Conservation (phyloP, 164 flowering plant genomes). For the Cinnamomum chago region DNA sequence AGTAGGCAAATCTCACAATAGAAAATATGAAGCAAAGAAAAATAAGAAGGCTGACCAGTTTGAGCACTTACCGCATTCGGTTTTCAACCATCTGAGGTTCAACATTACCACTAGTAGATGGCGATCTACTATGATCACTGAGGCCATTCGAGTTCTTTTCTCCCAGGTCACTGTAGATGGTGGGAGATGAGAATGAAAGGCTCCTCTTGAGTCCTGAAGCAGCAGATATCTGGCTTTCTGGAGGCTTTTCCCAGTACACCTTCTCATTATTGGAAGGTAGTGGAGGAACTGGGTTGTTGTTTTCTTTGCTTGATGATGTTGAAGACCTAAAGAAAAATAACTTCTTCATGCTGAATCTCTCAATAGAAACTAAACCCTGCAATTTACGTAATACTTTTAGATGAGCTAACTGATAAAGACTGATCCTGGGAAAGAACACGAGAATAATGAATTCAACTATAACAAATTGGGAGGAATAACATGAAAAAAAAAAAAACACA, state of each 20-base stretch:
- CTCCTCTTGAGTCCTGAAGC: constrained; percentile 61
- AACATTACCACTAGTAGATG: constrained; percentile 24
- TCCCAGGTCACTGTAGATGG: constrained; percentile 27
- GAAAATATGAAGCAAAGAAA: background rate
- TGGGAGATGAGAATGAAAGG: constrained; percentile 68
- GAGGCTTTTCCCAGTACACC: constrained; percentile 39
- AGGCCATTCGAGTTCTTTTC: constrained; percentile 17
- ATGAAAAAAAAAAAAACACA: too few species aligned
- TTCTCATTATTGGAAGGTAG: constrained; percentile 37
- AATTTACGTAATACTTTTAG: too few species aligned
- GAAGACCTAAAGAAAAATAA: constrained; percentile 72
- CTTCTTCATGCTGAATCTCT: constrained; percentile 56
- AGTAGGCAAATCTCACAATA: background rate
- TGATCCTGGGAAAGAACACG: background rate
- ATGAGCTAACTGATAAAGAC: background rate
- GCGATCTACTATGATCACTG: constrained; percentile 39
- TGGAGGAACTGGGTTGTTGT: constrained; percentile 30
- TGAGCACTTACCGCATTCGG: background rate
- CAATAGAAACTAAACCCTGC: background rate
- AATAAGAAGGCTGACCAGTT: background rate
- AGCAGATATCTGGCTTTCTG: constrained; percentile 23
- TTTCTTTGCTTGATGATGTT: constrained; percentile 34
- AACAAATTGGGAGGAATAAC: background rate
- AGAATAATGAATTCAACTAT: background rate
- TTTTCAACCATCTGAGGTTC: constrained; percentile 25